These are phyloP conservation scores for Crithidia acanthocephali DNA, from an alignment of 208 protist genomes.

Conservation along the genomic window DNA sequence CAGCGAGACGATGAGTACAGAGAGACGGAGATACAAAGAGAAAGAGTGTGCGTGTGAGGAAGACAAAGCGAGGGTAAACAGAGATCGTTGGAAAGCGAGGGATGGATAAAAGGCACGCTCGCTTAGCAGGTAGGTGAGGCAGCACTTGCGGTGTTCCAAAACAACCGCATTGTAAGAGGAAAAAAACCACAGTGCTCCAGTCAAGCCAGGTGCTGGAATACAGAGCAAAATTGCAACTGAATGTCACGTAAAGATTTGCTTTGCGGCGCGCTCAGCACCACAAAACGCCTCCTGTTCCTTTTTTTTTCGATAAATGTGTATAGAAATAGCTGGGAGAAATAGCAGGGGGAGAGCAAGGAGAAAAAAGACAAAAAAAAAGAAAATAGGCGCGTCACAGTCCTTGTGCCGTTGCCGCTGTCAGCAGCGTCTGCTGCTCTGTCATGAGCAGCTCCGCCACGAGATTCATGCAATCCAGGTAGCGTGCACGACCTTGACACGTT, in stretches of 20 bases:
- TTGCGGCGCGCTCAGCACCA: too few species aligned
- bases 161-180: too few species aligned
- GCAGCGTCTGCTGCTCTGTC: constrained; percentile 15
- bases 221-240: too few species aligned
- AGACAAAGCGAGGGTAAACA: too few species aligned
- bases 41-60: not conserved
- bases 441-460: constrained; percentile 27
- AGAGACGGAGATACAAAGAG: not conserved
- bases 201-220: too few species aligned
- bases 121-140: too few species aligned
- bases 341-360: not conserved
- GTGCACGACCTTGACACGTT: not conserved
- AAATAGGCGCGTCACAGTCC: too few species aligned
- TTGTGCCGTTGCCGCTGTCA: not conserved
- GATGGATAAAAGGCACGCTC: too few species aligned
- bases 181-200: too few species aligned
- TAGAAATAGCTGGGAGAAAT: not conserved
- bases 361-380: not conserved
- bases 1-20: constrained; percentile 10
- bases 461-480: constrained; percentile 23
- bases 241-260: too few species aligned
- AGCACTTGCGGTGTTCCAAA: too few species aligned
- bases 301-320: not conserved
- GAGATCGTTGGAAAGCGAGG: too few species aligned
- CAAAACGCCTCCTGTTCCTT: not conserved